A percentile compares a stretch with the other conserved stretches of the same genome.
These are phyloP conservation scores for Aspergillus pseudonomiae DNA, from an alignment of 2,329 filamentous ascomycete genomes.

Conservation along the genomic window DNA sequence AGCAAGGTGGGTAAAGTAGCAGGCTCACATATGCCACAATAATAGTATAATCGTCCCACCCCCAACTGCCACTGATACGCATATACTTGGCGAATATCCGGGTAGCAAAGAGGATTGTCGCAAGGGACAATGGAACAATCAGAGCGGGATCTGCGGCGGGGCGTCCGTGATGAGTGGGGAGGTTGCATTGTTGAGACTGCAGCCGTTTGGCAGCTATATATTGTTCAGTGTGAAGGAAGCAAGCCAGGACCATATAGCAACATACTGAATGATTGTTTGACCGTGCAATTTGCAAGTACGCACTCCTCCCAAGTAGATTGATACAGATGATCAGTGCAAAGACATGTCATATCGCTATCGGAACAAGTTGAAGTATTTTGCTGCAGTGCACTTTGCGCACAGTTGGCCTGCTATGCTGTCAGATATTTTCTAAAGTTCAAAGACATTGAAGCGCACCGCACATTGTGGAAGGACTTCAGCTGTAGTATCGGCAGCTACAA, in stretches of 20 bases:
- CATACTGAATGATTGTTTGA: conserved; percentile 14
- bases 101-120: conserved; percentile 17
- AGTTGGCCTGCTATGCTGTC: neutral
- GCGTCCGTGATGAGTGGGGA: conserved; percentile 11
- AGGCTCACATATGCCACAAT: conserved; percentile 19
- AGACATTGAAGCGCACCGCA: neutral
- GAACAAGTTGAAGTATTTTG: neutral
- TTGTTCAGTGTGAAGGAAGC: neutral
- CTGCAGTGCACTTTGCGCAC: neutral
- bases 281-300: conserved; percentile 3
- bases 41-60: conserved; percentile 21
- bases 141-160: conserved; percentile 16
- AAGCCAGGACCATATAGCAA: neutral
- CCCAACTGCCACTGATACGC: conserved; percentile 20
- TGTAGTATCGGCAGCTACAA: neutral
- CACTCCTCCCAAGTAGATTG: conserved; percentile 5
- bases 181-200: conserved; percentile 11
- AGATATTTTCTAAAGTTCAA: neutral
- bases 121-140: conserved; percentile 17
- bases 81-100: conserved; percentile 16
- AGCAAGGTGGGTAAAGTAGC: too few species aligned
- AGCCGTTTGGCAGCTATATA: conserved; percentile 11
- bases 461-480: neutral
- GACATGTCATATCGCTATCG: neutral
- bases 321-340: conserved; percentile 4